Conservation (phyloP, 2,329 filamentous ascomycete species). For the Trichoderma sp. region DNA sequence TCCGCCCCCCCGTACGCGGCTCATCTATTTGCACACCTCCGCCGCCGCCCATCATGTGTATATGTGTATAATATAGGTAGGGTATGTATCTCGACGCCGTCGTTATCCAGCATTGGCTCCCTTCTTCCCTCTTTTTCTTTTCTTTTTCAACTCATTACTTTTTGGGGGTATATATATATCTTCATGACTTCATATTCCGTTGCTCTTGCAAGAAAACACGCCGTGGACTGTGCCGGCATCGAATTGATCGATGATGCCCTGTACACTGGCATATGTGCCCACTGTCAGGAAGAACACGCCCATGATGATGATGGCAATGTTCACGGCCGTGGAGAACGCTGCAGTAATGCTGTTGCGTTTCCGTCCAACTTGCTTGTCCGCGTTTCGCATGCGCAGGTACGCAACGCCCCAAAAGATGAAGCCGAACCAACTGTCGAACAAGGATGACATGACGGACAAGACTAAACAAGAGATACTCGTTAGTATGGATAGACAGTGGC, state of each 20-base stretch:
- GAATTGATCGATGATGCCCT: constrained; percentile 74
- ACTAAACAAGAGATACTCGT: too few species aligned
- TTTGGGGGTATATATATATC: not conserved
- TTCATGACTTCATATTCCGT: constrained; percentile 51
- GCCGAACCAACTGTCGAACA: constrained; percentile 91
- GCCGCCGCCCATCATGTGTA: not conserved
- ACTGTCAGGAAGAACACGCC: constrained; percentile 79
- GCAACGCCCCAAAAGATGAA: constrained; percentile 94
- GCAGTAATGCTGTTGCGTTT: constrained; percentile 51
- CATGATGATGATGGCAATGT: constrained; percentile 68
- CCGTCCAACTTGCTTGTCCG: constrained; percentile 55
- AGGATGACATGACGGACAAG: constrained; percentile 74
- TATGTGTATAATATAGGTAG: not conserved
- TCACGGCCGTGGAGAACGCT: constrained; percentile 59
- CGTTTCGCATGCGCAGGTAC: constrained; percentile 72
- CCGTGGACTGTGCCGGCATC: constrained; percentile 60
- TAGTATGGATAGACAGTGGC: not conserved
- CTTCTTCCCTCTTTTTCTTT: not conserved
- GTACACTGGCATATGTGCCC: constrained; percentile 77
- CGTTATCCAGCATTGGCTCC: not conserved
- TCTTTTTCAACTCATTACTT: not conserved
- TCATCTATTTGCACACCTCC: not conserved
- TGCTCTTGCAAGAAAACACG: constrained; percentile 71
- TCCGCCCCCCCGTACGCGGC: not conserved
- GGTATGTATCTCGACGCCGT: not conserved